Base-by-base conservation (phyloP, 176 grass and related monocot genomes). In the Aegilops umbellulata region DNA sequence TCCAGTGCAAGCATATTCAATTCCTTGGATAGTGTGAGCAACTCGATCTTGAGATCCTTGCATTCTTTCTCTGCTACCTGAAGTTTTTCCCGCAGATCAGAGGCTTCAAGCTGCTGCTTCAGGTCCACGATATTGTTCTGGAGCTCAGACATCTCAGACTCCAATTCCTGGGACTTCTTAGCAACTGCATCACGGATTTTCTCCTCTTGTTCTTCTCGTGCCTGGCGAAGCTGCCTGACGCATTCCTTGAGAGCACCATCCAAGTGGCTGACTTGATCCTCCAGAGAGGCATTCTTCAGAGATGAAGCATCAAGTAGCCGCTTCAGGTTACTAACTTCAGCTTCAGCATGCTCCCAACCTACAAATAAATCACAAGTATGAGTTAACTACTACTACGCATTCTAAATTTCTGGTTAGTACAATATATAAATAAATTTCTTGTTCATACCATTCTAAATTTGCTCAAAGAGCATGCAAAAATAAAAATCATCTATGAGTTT, bases 311-410 rank as follows among this genome's bases (percentile, higher is more conserved):
- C 97, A 46, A 99, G 89, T 65, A 93, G 87, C 42, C 79, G 76
- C 82, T 97, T 99, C 55, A 99, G 85, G 61, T 87, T 70, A 87
- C 69, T 83, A 77, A 91, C 92, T 89, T 99, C 97, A 63, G 41
- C 65, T 88, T 97, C 97, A 30, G 97, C 97, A 82, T 96, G 90
- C 85, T 99, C 97, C 97, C 97, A 99, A 29, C 97, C 97, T 99
- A 78, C 44, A 93, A 78, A 75, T 42, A 68, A 25, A 65, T 60
- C 23, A 60, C 10, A 22, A 69, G 61, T 64, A 85, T 39, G 53
- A 70, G 80, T 81, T 34, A 34, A 38, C 4, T 80, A 39, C 58
- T 60, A 46, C 44, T 46, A 14, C 12, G 44, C 44, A 46, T 46
- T 14, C 44, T 46, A 46, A 46, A 46, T 46, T 46, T 14, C 44